Percentiles rank a stretch among this genome's conserved stretches.
phyloP scores from a whole-genome alignment of 805 yeast species.

The Wickerhamiella domercqiae region DNA sequence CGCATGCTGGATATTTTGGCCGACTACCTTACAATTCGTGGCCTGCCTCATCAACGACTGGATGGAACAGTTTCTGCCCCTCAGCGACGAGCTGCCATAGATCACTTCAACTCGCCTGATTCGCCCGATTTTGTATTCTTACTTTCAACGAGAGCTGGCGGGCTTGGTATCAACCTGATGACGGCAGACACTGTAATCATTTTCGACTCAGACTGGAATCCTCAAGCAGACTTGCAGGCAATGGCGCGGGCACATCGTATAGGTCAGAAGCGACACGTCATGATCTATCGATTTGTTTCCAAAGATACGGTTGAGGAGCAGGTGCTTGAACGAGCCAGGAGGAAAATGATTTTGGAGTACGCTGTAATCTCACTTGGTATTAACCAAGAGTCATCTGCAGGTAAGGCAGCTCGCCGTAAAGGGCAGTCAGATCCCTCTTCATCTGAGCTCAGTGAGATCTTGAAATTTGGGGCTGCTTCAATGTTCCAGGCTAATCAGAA shows the following conservation, averaged over 20 bases:
- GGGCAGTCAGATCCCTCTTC: conserved; percentile 36
- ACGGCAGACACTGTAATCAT: conserved; percentile 98
- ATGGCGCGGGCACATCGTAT: conserved; percentile 99
- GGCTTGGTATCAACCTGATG: conserved; percentile 94
- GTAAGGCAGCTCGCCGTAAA: conserved; percentile 37
- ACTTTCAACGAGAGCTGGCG: conserved; percentile 95
- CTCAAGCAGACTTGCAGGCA: conserved; percentile 97
- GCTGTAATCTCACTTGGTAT: conserved; percentile 95
- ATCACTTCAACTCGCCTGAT: conserved; percentile 88
- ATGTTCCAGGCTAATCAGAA: conserved; percentile 94
- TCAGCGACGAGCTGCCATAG: conserved; percentile 86
- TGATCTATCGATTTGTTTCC: conserved; percentile 93
- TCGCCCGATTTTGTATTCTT: conserved; percentile 84
- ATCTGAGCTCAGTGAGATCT: conserved; percentile 77
- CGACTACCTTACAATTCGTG: conserved; percentile 78
- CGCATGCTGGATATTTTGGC: conserved; percentile 89
- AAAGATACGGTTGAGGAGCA: conserved; percentile 98
- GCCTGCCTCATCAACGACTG: conserved; percentile 74
- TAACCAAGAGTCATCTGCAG: conserved; percentile 38
- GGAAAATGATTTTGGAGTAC: conserved; percentile 95
- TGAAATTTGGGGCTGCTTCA: conserved; percentile 96
- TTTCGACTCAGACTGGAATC: conserved; percentile 98
- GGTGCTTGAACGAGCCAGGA: conserved; percentile 88
- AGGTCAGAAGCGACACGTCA: conserved; percentile 97
- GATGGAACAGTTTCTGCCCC: conserved; percentile 96